phyloP scores from a whole-genome alignment of 495 filamentous ascomycete genomes.

The Bacidia gigantensis region DNA sequence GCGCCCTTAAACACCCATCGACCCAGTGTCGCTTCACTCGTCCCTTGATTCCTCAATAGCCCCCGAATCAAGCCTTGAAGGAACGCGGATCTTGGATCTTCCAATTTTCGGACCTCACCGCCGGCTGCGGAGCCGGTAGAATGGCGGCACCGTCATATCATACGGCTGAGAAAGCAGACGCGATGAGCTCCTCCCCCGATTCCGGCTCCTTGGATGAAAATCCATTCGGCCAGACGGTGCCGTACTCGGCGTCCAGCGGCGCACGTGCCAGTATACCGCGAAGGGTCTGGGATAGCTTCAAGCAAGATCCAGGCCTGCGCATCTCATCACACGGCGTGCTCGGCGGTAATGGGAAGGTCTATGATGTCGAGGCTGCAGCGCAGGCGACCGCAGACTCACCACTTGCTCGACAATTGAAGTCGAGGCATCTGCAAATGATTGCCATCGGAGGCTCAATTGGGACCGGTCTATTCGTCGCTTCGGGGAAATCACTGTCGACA shows the following conservation, averaged over 20 bases:
- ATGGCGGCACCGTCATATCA: constrained; percentile 12
- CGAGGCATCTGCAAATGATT: constrained; percentile 41
- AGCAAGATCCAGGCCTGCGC: constrained; percentile 55
- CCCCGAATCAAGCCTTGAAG: not conserved
- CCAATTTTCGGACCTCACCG: not conserved
- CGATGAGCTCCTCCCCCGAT: constrained; percentile 6
- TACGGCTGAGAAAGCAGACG: constrained; percentile 5
- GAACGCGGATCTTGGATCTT: not conserved
- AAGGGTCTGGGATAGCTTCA: constrained; percentile 65
- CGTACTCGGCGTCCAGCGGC: constrained; percentile 3
- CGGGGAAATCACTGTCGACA: constrained; percentile 58
- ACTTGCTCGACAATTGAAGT: constrained; percentile 44
- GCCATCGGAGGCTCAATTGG: constrained; percentile 66
- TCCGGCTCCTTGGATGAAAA: constrained; percentile 13
- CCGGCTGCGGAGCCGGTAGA: not conserved
- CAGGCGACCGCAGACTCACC: constrained; percentile 62
- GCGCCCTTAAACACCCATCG: not conserved
- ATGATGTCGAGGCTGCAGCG: constrained; percentile 63
- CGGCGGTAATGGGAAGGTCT: constrained; percentile 48
- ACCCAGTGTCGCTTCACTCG: not conserved
- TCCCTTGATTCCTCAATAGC: not conserved
- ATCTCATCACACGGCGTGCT: constrained; percentile 40
- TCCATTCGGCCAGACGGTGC: constrained; percentile 4
- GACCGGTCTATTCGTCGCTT: constrained; percentile 83
- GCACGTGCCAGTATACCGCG: constrained; percentile 1